Conservation (phyloP, 495 filamentous ascomycete genomes). For the Neurospora sp. region DNA sequence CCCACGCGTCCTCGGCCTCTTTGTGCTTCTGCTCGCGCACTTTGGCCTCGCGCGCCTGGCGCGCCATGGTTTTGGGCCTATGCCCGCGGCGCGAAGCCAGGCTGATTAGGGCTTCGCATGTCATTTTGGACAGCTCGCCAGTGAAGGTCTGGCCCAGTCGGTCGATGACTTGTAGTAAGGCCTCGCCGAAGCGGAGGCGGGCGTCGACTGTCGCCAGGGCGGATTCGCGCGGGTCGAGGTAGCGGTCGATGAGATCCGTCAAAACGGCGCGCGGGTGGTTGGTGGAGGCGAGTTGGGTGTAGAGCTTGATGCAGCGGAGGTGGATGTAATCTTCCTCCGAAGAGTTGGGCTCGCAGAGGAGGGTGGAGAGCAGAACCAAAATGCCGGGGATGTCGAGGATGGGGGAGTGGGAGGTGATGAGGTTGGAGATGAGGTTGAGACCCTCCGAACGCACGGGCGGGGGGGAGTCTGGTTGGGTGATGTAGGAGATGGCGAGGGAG, state of each 20-base stretch:
- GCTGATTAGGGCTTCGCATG: slow-evolving; percentile 53
- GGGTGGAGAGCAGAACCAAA: slow-evolving; percentile 52
- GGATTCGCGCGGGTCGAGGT: slow-evolving; percentile 52
- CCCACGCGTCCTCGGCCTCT: slow-evolving; percentile 44
- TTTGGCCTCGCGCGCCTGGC: slow-evolving; percentile 39
- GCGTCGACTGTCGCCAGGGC: slow-evolving; percentile 43
- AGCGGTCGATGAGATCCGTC: slow-evolving; percentile 57
- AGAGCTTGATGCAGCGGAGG: slow-evolving; percentile 56
- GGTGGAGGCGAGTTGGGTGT: slow-evolving; percentile 33
- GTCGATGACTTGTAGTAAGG: slow-evolving; percentile 58
- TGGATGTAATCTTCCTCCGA: slow-evolving; percentile 70
- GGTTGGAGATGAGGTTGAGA: slow-evolving; percentile 54
- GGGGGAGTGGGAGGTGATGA: slow-evolving; percentile 52
- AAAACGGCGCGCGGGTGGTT: slow-evolving; percentile 50
- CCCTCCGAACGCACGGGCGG: slow-evolving; percentile 72
- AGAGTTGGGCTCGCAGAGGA: slow-evolving; percentile 34
- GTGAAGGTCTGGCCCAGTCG: slow-evolving; percentile 51
- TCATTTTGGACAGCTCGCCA: slow-evolving; percentile 44
- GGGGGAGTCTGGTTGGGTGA: slow-evolving; percentile 54
- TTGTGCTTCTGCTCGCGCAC: slow-evolving; percentile 35
- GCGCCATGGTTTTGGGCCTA: slow-evolving; percentile 42
- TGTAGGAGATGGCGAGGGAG: slow-evolving; percentile 58
- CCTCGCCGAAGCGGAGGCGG: slow-evolving; percentile 63
- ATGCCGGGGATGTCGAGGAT: slow-evolving; percentile 63
- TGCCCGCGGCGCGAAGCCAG: slow-evolving; percentile 55